These are phyloP conservation scores for Umbelopsis isabellina DNA, from an alignment of 192 early-diverging fungal genomes.

Conservation along the genomic window DNA sequence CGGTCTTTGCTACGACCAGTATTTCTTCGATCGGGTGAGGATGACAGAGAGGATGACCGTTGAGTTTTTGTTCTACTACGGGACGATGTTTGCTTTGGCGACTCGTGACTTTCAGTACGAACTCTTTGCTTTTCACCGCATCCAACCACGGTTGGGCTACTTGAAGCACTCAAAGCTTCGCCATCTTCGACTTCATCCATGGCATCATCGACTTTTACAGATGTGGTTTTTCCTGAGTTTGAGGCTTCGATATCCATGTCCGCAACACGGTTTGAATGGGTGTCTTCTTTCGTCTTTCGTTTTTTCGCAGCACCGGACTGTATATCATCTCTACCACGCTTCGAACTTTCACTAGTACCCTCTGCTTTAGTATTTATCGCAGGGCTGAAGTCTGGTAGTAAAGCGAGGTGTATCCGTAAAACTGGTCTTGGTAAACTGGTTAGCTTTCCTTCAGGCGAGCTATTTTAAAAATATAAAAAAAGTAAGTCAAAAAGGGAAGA, in stretches of 20 bases:
- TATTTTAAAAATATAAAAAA: not conserved
- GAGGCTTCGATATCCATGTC: not conserved
- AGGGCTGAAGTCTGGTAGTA: constrained; percentile 9
- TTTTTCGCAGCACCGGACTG: not conserved
- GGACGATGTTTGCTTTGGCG: not conserved
- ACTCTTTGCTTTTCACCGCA: not conserved
- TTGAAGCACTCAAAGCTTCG: not conserved
- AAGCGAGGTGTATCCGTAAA: constrained; percentile 8
- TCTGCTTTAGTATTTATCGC: constrained; percentile 4
- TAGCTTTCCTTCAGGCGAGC: not conserved
- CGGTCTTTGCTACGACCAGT: not conserved
- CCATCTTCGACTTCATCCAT: constrained; percentile 13
- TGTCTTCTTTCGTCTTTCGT: not conserved
- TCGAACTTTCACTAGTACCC: constrained; percentile 3
- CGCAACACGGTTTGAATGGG: not conserved
- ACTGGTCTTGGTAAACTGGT: not conserved
- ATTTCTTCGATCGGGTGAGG: not conserved
- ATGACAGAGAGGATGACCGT: constrained; percentile 3
- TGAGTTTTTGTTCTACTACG: not conserved
- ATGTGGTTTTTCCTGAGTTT: not conserved
- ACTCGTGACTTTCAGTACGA: not conserved
- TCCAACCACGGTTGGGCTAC: constrained; percentile 3
- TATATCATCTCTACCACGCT: not conserved
- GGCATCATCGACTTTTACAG: not conserved
- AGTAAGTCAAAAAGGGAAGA: no score